Base-by-base conservation (phyloP, 2,329 filamentous ascomycete species). In the Ophiocordyceps sinensis region DNA sequence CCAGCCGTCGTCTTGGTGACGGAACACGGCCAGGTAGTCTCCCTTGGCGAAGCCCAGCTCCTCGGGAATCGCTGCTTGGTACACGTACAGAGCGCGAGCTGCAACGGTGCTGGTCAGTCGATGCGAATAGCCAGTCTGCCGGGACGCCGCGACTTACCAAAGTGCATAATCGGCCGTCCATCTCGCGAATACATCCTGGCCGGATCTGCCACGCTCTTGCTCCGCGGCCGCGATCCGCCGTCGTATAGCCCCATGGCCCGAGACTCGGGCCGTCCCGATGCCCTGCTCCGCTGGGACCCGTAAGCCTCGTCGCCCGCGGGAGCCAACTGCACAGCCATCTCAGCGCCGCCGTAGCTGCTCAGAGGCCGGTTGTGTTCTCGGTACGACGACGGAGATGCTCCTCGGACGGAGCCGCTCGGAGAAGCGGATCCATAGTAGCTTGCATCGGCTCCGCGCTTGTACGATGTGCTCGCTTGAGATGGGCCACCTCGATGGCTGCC, bases 1-100 rank as follows among this genome's bases (percentile, higher is more conserved):
- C 91, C 91, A 98, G 17, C 91, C 91, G 56, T 98, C 91, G 58
- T 98, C 91, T 63, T 98, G 91, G 53, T 94, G 77, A 45, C 88
- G 75, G 37, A 95, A 68, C 13, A 98, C 79, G 2, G 89, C 86
- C 13, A 98, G 70, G 44, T 89, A 78, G 56, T 98, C 93, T 38
- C 88, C 88, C 66, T 98, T 98, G 37, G 72, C 71, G 60, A 98
- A 98, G 13, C 83, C 82, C 17, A 98, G 67, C 62, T 98, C 93
- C 58, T 96, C 91, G 0, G 89, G 86, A 44, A 98, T 98, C 19
- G 87, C 89, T 3, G 91, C 87, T 55, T 83, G 79, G 60, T 98
- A 98, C 67, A 85, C 79, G 62, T 96, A 98, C 67, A 95, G 73
- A 23, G 91, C 89, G 35, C 89, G 84, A 41, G 91, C 91, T 96